These are phyloP conservation scores for Psilocybe mexicana DNA, from an alignment of 1,284 basidiomycete genomes.

Conservation along the genomic window DNA sequence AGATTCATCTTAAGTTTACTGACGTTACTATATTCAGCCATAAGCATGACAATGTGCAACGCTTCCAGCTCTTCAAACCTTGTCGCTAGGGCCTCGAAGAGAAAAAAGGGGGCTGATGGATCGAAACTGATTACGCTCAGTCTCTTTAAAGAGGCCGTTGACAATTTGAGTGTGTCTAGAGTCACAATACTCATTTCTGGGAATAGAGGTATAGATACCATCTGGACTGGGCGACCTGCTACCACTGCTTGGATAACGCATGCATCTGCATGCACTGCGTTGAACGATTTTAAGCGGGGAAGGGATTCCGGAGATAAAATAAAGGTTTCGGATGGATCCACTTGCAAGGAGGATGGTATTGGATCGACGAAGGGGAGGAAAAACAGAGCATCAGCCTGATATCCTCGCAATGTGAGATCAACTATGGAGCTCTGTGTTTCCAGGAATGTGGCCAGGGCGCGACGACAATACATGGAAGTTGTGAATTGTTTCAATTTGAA, in stretches of 20 bases:
- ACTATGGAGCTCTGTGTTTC: constrained; percentile 46
- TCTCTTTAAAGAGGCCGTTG: constrained; percentile 42
- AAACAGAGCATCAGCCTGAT: constrained; percentile 30
- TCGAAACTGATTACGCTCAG: constrained; percentile 63
- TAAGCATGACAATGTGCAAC: constrained; percentile 54
- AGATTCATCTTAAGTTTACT: constrained; percentile 19
- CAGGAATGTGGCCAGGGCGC: constrained; percentile 50
- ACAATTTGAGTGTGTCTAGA: constrained; percentile 45
- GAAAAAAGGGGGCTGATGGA: constrained; percentile 38
- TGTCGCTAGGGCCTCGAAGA: constrained; percentile 47
- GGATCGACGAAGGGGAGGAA: constrained; percentile 26
- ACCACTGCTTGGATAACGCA: constrained; percentile 46
- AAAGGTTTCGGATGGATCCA: constrained; percentile 28
- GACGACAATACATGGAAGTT: constrained; percentile 53
- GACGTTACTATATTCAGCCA: constrained; percentile 45
- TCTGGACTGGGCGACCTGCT: constrained; percentile 48
- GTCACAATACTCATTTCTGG: constrained; percentile 36
- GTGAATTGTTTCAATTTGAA: constrained; percentile 47
- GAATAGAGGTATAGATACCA: constrained; percentile 55
- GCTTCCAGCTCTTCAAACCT: constrained; percentile 51
- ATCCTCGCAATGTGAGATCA: constrained; percentile 56
- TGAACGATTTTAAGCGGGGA: constrained; percentile 49
- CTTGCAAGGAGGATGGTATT: background rate
- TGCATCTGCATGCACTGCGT: constrained; percentile 54
- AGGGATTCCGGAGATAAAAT: constrained; percentile 42